These are phyloP conservation scores for Russula vinacea DNA, from an alignment of 768 basidiomycete species.

Conservation along the genomic window DNA sequence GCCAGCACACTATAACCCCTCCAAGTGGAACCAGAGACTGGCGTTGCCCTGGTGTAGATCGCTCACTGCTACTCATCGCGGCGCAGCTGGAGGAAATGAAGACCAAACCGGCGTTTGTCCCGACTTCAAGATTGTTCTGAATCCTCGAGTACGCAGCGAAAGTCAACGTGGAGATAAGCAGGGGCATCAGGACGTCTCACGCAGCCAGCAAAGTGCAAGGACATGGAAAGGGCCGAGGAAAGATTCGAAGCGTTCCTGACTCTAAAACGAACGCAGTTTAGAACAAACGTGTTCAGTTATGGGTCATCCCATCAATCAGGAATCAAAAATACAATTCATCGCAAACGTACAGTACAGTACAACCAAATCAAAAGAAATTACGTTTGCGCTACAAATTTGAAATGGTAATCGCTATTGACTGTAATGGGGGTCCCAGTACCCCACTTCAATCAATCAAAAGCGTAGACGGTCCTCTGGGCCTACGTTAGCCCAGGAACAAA, in stretches of 20 bases:
- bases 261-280: too few relatives aligned
- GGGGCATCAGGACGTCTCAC: slow-evolving; percentile 41
- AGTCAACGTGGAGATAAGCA: slow-evolving; percentile 49
- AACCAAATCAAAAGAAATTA: background rate
- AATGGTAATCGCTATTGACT: background rate
- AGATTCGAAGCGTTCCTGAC: background rate
- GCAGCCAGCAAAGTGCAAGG: slow-evolving; percentile 9
- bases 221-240: background rate
- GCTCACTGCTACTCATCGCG: slow-evolving; percentile 30
- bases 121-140: slow-evolving; percentile 44
- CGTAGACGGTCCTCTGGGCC: background rate
- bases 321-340: background rate
- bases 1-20: slow-evolving; percentile 36
- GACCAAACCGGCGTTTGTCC: slow-evolving; percentile 46
- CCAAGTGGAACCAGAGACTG: slow-evolving; percentile 43
- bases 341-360: background rate
- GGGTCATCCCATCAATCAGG: background rate
- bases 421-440: background rate
- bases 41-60: slow-evolving; percentile 45
- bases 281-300: background rate
- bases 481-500: background rate
- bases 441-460: background rate
- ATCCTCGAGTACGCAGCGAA: slow-evolving; percentile 54
- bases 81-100: slow-evolving; percentile 38
- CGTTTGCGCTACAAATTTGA: background rate